A percentile compares a stretch with the other conserved stretches of the same genome.
phyloP scores from a whole-genome alignment of 2,329 filamentous ascomycete species.

The Helotiales sp. region DNA sequence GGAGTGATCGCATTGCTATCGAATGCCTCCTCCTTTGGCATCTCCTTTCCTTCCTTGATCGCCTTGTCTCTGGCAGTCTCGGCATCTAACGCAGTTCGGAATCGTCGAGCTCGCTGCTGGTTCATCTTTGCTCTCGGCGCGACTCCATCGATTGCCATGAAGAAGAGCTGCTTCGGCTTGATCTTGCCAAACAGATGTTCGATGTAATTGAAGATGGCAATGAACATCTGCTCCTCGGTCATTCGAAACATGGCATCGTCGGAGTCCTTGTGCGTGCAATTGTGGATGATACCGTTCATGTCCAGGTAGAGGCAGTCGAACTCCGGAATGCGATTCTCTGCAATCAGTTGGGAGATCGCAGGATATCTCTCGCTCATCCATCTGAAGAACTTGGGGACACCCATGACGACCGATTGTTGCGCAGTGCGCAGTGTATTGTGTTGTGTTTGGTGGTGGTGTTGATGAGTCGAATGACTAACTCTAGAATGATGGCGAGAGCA shows the following conservation, averaged over 20 bases:
- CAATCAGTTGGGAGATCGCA: constrained; percentile 96
- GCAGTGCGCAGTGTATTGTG: constrained; percentile 28
- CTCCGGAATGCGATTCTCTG: constrained; percentile 97
- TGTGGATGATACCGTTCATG: constrained; percentile 99
- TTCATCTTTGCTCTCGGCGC: constrained; percentile 99
- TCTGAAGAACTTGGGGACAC: constrained; percentile 65
- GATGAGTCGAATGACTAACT: constrained; percentile 13
- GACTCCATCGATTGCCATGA: constrained; percentile 99
- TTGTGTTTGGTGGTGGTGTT: constrained; percentile 14
- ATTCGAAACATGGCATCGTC: constrained; percentile 91
- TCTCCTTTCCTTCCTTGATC: constrained; percentile 82
- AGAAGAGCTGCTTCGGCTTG: constrained; percentile 97
- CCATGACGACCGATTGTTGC: constrained; percentile 36
- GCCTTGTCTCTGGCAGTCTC: constrained; percentile 93
- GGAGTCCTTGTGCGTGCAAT: constrained; percentile 97
- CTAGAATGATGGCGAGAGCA: constrained; percentile 25
- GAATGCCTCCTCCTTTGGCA: constrained; percentile 94
- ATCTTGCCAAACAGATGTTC: constrained; percentile 99
- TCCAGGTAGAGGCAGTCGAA: constrained; percentile 97
- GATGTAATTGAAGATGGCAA: constrained; percentile 99
- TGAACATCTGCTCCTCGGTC: constrained; percentile 99
- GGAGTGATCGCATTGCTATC: constrained; percentile 99
- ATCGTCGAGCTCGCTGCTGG: constrained; percentile 93
- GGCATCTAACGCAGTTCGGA: constrained; percentile 89
- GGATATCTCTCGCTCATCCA: constrained; percentile 99